Evolutionary conservation across 495 filamentous ascomycete genomes (phyloP).

Genomic region (Sordaria brevicollis): DNA sequence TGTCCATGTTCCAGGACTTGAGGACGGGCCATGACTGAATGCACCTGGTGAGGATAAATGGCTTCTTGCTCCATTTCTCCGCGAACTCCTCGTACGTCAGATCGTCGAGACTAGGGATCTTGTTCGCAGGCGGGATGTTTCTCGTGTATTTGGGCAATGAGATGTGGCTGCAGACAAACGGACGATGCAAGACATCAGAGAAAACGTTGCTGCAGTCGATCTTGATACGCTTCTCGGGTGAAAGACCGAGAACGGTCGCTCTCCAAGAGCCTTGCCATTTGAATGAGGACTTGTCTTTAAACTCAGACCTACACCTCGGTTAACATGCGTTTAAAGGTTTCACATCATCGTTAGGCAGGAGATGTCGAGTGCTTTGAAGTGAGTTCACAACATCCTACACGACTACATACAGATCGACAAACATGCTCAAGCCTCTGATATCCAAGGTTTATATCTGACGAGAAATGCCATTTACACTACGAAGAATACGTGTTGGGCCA

Average conservation of each 20-base stretch:
- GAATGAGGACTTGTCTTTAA: slow-evolving; percentile 30
- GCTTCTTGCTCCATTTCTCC: slow-evolving; percentile 61
- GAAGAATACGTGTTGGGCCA: background rate
- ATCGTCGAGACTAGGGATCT: slow-evolving; percentile 58
- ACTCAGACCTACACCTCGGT: slow-evolving; percentile 12
- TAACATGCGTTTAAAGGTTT: background rate
- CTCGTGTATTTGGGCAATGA: slow-evolving; percentile 51
- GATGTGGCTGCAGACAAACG: slow-evolving; percentile 81
- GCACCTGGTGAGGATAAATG: slow-evolving; percentile 82
- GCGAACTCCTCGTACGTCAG: slow-evolving; percentile 67
- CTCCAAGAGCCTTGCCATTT: slow-evolving; percentile 83
- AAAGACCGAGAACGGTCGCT: slow-evolving; percentile 61
- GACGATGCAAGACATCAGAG: slow-evolving; percentile 83
- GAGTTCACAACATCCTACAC: background rate
- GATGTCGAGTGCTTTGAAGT: background rate
- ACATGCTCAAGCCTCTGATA: background rate
- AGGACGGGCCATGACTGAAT: slow-evolving; percentile 78
- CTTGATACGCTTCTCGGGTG: slow-evolving; percentile 32
- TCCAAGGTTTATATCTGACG: background rate
- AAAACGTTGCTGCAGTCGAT: slow-evolving; percentile 72
- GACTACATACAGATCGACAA: background rate
- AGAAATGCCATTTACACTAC: background rate
- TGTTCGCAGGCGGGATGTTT: slow-evolving; percentile 62
- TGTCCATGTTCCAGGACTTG: slow-evolving; percentile 58
- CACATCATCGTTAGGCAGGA: background rate